These are phyloP conservation scores for Hypomontagnella submonticulosa DNA, from an alignment of 495 filamentous ascomycete genomes.

Conservation along the genomic window DNA sequence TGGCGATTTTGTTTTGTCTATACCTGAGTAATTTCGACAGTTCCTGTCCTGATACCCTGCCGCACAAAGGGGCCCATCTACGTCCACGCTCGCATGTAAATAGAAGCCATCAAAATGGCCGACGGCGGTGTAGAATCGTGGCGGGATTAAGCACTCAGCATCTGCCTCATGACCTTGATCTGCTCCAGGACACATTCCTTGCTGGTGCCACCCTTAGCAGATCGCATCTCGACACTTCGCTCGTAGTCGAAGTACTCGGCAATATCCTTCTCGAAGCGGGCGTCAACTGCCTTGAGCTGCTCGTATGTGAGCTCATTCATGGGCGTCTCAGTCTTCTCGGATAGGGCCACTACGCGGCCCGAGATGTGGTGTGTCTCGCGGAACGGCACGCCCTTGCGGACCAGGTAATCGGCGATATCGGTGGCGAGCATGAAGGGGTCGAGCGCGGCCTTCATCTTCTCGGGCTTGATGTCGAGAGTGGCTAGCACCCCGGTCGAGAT, in stretches of 20 bases:
- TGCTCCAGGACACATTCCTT: slow-evolving; percentile 79
- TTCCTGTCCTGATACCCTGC: not conserved
- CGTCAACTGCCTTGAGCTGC: slow-evolving; percentile 76
- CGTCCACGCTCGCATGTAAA: not conserved
- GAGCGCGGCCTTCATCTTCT: slow-evolving; percentile 82
- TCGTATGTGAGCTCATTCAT: slow-evolving; percentile 82
- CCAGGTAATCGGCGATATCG: slow-evolving; percentile 91
- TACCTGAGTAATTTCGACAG: slow-evolving; percentile 11
- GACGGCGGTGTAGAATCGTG: not conserved
- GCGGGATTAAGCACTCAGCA: slow-evolving; percentile 43
- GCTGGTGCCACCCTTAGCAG: slow-evolving; percentile 85
- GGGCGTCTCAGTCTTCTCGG: slow-evolving; percentile 71
- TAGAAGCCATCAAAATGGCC: not conserved
- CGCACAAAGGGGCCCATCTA: too few relatives aligned
- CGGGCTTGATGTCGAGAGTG: slow-evolving; percentile 74
- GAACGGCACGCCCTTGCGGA: slow-evolving; percentile 87
- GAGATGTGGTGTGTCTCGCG: slow-evolving; percentile 91
- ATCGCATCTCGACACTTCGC: slow-evolving; percentile 83
- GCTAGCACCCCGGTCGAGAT: slow-evolving; percentile 87
- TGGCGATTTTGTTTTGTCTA: slow-evolving; percentile 26
- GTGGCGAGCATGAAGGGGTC: slow-evolving; percentile 75
- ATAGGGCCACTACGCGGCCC: slow-evolving; percentile 75
- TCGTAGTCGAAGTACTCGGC: slow-evolving; percentile 83
- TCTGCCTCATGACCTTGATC: slow-evolving; percentile 74
- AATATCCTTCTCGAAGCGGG: slow-evolving; percentile 81